Evolutionary conservation across 441 rosid species (phyloP).

Genomic region (Erysimum pusillum): DNA sequence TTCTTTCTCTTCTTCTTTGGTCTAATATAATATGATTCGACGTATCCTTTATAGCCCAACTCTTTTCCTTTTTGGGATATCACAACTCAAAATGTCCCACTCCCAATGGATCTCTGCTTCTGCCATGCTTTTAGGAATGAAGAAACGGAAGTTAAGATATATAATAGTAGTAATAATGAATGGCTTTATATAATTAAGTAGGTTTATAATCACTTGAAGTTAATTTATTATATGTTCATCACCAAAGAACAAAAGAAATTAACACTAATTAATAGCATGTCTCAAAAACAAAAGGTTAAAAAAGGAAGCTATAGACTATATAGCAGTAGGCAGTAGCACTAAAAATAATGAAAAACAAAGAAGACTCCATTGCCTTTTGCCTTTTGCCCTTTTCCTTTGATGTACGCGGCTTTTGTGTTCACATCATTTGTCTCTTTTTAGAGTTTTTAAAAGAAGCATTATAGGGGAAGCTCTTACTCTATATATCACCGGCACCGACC

Average conservation of each 20-base stretch:
- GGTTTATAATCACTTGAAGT: slow-evolving; percentile 5
- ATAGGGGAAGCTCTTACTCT: slow-evolving; percentile 11
- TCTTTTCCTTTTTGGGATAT: slow-evolving; percentile 35
- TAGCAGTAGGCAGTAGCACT: not conserved
- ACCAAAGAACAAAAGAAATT: slow-evolving; percentile 21
- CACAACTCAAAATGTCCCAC: slow-evolving; percentile 20
- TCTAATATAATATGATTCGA: slow-evolving; percentile 2
- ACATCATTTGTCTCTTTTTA: slow-evolving; percentile 6
- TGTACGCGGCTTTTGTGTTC: slow-evolving; percentile 35
- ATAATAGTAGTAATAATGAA: not conserved
- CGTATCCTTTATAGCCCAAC: slow-evolving; percentile 10
- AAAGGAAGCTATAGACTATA: not conserved
- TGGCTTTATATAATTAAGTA: not conserved
- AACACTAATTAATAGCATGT: slow-evolving; percentile 11
- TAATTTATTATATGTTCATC: slow-evolving; percentile 1
- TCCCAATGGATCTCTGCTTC: not conserved
- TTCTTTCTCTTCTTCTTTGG: not conserved
- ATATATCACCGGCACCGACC: slow-evolving; percentile 4
- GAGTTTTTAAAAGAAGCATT: slow-evolving; percentile 4
- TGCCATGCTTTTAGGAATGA: slow-evolving; percentile 12
- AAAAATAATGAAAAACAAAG: slow-evolving; percentile 30
- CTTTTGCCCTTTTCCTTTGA: slow-evolving; percentile 37
- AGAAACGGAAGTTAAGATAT: not conserved
- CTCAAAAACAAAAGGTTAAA: not conserved
- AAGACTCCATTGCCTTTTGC: slow-evolving; percentile 35